These are phyloP conservation scores for Metroxylon sagu DNA, from an alignment of 176 grass and related monocot genomes.

Conservation along the genomic window DNA sequence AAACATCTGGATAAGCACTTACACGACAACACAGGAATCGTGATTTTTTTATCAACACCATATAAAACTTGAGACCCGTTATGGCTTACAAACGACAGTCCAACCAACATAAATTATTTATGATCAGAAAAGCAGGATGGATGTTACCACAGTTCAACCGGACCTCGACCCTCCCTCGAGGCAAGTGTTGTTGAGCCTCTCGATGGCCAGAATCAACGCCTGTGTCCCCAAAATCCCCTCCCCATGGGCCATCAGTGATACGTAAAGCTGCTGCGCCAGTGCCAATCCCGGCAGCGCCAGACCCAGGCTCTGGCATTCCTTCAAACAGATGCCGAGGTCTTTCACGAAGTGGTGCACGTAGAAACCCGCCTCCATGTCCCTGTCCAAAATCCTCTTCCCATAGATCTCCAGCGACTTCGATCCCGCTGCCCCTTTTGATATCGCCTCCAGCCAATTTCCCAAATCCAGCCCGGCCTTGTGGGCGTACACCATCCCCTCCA, in stretches of 20 bases:
- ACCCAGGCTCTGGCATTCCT: slow-evolving; percentile 89
- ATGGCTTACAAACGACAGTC: no score
- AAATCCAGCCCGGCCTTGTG: slow-evolving; percentile 92
- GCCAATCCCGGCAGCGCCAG: slow-evolving; percentile 82
- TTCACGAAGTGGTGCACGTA: slow-evolving; percentile 92
- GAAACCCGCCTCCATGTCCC: slow-evolving; percentile 87
- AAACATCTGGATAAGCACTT: no score
- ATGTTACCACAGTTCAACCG: no score
- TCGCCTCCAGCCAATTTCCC: slow-evolving; percentile 82
- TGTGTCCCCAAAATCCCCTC: slow-evolving; percentile 77
- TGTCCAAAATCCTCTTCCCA: slow-evolving; percentile 77
- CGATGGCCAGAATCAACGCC: slow-evolving; percentile 69
- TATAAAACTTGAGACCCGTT: no score
- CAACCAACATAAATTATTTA: no score
- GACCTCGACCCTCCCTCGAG: slow-evolving; percentile 13
- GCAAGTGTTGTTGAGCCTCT: slow-evolving; percentile 83
- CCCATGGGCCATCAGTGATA: slow-evolving; percentile 72
- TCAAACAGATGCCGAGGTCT: slow-evolving; percentile 91
- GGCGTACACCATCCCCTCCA: slow-evolving; percentile 87
- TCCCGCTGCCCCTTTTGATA: slow-evolving; percentile 78
- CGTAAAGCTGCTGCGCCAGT: slow-evolving; percentile 74
- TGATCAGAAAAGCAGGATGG: no score
- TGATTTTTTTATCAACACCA: no score
- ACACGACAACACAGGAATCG: no score
- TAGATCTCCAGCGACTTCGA: slow-evolving; percentile 76